Base-by-base conservation (phyloP, 192 early-diverging fungal genomes). In the Entomortierella chlamydospora region DNA sequence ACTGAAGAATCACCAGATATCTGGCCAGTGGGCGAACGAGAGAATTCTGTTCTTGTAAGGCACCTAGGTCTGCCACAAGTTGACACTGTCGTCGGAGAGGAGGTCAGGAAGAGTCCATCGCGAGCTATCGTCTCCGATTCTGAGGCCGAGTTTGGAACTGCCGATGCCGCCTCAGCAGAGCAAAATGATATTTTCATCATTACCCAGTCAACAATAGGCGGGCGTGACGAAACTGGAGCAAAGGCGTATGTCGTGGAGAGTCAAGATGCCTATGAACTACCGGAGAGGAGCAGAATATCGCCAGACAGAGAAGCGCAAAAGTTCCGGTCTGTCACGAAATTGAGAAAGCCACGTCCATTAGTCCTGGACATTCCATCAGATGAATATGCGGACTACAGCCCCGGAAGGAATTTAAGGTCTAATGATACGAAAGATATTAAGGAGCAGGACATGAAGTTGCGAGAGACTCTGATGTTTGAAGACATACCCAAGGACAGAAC, bases 321-420 rank as follows among this genome's bases (percentile, higher is more conserved):
- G 0, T 26, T 50, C 11, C 47, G 18, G 13, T 25, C 47, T 13
- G 2, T 43, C 11, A 51, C 47, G 0, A 49, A 50, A 0, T 58
- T 79, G 17, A 65, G 55, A 8, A 79, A 79, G 45, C 76, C 76
- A 25, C 61, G 62, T 11, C 76, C 68, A 9, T 18, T 79, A 10
- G 39, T 79, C 1, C 34, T 79, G 13, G 59, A 70, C 6, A 4
- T 55, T 33, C 60, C 43, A 7, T 79, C 68, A 1, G 72, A 67
- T 23, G 57, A 55, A n/a, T 57, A 67, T 8, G 31, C 28, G 10
- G 41, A 22, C 15, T 25, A 43, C 23, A 51, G 55, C 15, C 17
- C n/a, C 28, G 12, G 0, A 2, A 22, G 3, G 17, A 43, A 30
- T 12, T 22, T 34, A 42, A 29, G 26, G 34, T 28, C 31, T 11